Base-by-base conservation (phyloP, 2,329 filamentous ascomycete genomes). In the Arthrobotrys pseudoclavata region DNA sequence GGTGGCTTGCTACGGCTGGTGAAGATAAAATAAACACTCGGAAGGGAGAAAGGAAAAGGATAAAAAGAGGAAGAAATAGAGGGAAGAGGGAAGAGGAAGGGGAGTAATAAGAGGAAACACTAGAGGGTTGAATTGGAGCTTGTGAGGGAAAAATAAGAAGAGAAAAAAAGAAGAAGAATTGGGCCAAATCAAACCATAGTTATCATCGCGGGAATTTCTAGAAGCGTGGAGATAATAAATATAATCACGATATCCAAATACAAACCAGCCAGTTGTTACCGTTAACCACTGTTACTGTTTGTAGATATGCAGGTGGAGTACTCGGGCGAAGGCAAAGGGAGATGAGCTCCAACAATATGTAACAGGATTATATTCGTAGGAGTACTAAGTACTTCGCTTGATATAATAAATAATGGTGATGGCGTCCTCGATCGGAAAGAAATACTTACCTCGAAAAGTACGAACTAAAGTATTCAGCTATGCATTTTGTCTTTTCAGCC, bases 381-480 rank as follows among this genome's bases (percentile, higher is more conserved):
- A 24, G 13, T 47, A 47, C n/a, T 10, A 9, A 45, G 6, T 1
- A 42, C 15, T 42, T 45, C 15, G n/a, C 6, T 45, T 12, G 42
- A 45, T 45, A 45, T 45, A 45, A 31, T 13, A 45, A 9, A 34
- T 34, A 9, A 9, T 9, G 6, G 45, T 13, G 61, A 26, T 34
- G 34, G 62, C 69, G 69, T 62, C 53, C 70, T 55, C 45, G 63
- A 75, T 69, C 70, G 70, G 63, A 75, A 67, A 6, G 61, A 74
- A 63, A 52, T 47, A 20, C 45, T 69, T 2, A 22, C 42, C 12
- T 20, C 10, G 40, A 57, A 50, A 50, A 24, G 47, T n/a, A n/a
- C n/a, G 12, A 34, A 34, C 31, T 10, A 24, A 18, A n/a, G n/a
- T 18, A 42, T 42, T 42, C n/a, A 45, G 47, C 12, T 50, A 18